A percentile compares a stretch with the other conserved stretches of the same genome.
Conservation (phyloP, 106 monocot genomes). For the Dioscorea alata region DNA sequence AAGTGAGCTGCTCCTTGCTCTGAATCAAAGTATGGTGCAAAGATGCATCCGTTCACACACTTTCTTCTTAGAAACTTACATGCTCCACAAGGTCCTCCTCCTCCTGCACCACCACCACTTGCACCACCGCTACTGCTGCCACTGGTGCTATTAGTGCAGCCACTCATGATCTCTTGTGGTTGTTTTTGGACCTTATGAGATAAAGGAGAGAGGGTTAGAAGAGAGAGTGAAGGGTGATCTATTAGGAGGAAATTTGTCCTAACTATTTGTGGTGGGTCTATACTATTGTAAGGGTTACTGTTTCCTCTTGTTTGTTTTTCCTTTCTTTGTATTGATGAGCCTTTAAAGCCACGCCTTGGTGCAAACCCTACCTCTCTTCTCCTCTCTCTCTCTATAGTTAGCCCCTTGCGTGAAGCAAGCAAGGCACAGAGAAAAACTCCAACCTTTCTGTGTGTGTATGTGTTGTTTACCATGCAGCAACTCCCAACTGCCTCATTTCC, state of each 20-base stretch:
- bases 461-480: slow-evolving; percentile 1
- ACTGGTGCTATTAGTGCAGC: slow-evolving; percentile 13
- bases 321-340: slow-evolving; percentile 67
- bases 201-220: background rate
- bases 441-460: slow-evolving; percentile 7
- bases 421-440: slow-evolving; percentile 33
- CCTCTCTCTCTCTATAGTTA: slow-evolving; percentile 1
- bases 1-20: slow-evolving; percentile 94
- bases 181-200: too few relatives aligned
- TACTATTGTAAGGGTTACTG: slow-evolving; percentile 43
- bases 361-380: slow-evolving; percentile 25
- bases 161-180: slow-evolving; percentile 18
- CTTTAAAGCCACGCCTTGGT: slow-evolving; percentile 95
- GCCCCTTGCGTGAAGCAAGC: slow-evolving; percentile 99
- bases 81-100: slow-evolving; percentile 85
- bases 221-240: background rate
- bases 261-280: slow-evolving; percentile 16
- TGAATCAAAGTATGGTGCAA: slow-evolving; percentile 96
- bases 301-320: slow-evolving; percentile 36
- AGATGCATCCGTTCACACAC: slow-evolving; percentile 94
- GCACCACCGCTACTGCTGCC: background rate
- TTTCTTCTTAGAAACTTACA: slow-evolving; percentile 95
- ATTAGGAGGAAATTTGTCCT: background rate
- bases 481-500: background rate
- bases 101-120: slow-evolving; percentile 23